These are phyloP conservation scores for Paraglomus brasilianum DNA, from an alignment of 192 early-diverging fungal genomes.

Conservation along the genomic window DNA sequence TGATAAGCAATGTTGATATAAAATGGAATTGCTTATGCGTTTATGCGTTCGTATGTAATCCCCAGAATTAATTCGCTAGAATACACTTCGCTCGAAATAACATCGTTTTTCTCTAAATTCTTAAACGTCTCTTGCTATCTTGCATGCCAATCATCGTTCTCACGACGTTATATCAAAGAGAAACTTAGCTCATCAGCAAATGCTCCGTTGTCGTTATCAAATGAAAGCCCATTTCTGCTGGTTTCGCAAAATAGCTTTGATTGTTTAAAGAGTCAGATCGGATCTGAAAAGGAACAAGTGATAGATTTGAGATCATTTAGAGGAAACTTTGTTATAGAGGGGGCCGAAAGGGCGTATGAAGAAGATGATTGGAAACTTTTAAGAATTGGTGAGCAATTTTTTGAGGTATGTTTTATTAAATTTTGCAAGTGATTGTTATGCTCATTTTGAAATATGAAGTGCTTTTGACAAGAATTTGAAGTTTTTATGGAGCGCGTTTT, in stretches of 20 bases:
- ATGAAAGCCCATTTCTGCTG: slow-evolving; percentile 71
- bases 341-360: slow-evolving; percentile 49
- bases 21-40: not conserved
- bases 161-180: slow-evolving; percentile 38
- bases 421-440: not conserved
- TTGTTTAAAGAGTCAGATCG: slow-evolving; percentile 54
- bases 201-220: slow-evolving; percentile 59
- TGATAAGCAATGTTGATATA: too few species aligned
- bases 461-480: not conserved
- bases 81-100: slow-evolving; percentile 42
- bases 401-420: slow-evolving; percentile 41
- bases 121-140: slow-evolving; percentile 43
- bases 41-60: not conserved
- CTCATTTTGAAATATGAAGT: too few species aligned
- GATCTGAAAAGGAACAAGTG: slow-evolving; percentile 28
- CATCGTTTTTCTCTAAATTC: slow-evolving; percentile 47
- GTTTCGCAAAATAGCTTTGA: slow-evolving; percentile 59
- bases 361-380: slow-evolving; percentile 65
- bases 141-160: slow-evolving; percentile 38
- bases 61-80: slow-evolving; percentile 8
- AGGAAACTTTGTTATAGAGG: slow-evolving; percentile 66
- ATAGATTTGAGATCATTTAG: slow-evolving; percentile 55
- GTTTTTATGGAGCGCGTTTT: not conserved
- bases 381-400: slow-evolving; percentile 46
- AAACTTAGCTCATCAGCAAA: slow-evolving; percentile 39